Conservation (phyloP, 2,329 filamentous ascomycete species). For the Xylaria sp. region DNA sequence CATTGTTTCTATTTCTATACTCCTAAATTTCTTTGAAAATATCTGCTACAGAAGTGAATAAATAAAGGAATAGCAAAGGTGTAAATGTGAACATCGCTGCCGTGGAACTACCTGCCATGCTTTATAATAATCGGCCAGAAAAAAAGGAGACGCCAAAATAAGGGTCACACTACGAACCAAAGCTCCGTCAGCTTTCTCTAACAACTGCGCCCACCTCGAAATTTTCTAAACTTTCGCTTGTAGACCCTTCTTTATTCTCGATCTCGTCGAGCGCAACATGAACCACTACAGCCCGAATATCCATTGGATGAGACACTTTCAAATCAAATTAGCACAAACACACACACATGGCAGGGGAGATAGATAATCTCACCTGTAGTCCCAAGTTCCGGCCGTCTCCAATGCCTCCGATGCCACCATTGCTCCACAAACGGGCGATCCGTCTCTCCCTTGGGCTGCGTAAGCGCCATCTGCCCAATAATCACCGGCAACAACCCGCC, state of each 20-base stretch:
- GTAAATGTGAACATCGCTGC: too few relatives aligned
- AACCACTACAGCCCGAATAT: slow-evolving; percentile 36
- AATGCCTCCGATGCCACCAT: slow-evolving; percentile 22
- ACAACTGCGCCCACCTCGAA: slow-evolving; percentile 30
- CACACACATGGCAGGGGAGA: too few relatives aligned
- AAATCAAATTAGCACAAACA: neutral
- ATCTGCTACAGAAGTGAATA: too few relatives aligned
- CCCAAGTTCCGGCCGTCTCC: neutral
- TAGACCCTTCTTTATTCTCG: slow-evolving; percentile 22
- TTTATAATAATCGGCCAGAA: too few relatives aligned
- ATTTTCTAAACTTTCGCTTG: slow-evolving; percentile 1
- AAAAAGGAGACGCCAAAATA: neutral
- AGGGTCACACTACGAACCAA: neutral
- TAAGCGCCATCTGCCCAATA: slow-evolving; percentile 40
- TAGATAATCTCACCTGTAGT: slow-evolving; percentile 4
- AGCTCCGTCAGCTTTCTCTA: slow-evolving; percentile 3
- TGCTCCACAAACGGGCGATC: slow-evolving; percentile 34
- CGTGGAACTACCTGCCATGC: too few relatives aligned
- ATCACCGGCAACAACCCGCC: slow-evolving; percentile 34
- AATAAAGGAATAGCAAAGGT: too few relatives aligned
- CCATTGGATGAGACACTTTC: slow-evolving; percentile 6
- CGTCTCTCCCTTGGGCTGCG: slow-evolving; percentile 20
- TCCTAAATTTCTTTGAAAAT: neutral
- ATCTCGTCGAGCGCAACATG: slow-evolving; percentile 32
- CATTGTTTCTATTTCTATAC: neutral